These are phyloP conservation scores for Moesziomyces globuligerus DNA, from an alignment of 1,284 basidiomycete genomes.

Conservation along the genomic window DNA sequence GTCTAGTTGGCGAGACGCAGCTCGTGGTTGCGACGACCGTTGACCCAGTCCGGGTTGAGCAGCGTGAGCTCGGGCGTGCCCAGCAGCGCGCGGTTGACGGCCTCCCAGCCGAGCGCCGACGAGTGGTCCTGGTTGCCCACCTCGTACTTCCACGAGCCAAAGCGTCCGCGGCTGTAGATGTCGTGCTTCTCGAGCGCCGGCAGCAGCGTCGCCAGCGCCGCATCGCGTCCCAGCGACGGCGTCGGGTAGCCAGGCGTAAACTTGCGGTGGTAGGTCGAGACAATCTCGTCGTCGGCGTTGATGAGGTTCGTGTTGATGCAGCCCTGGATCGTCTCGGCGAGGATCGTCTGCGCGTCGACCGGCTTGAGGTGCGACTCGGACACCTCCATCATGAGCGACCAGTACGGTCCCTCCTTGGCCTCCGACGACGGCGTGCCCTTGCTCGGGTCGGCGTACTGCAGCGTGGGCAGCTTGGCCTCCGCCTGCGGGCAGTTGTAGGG, in stretches of 20 bases:
- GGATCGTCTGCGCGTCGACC: slow-evolving; percentile 69
- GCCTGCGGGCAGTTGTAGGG: slow-evolving; percentile 70
- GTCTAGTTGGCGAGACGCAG: slow-evolving; percentile 60
- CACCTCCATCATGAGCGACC: slow-evolving; percentile 71
- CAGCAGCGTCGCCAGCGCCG: slow-evolving; percentile 69
- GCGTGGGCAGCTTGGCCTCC: slow-evolving; percentile 68
- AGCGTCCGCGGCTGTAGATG: slow-evolving; percentile 71
- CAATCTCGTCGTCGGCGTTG: slow-evolving; percentile 70
- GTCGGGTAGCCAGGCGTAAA: slow-evolving; percentile 71
- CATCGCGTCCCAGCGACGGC: slow-evolving; percentile 70
- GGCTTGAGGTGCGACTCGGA: slow-evolving; percentile 71
- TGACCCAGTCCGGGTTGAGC: slow-evolving; percentile 70
- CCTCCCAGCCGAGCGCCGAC: slow-evolving; percentile 72
- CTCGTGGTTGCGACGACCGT: slow-evolving; percentile 69
- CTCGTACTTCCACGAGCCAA: slow-evolving; percentile 72
- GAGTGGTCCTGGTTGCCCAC: slow-evolving; percentile 72
- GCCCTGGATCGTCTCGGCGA: slow-evolving; percentile 71
- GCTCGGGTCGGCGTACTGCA: slow-evolving; percentile 70
- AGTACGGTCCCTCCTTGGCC: slow-evolving; percentile 70
- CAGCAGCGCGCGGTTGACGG: slow-evolving; percentile 70
- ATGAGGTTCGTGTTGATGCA: slow-evolving; percentile 70
- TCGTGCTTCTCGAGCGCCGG: slow-evolving; percentile 69
- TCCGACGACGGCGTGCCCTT: slow-evolving; percentile 66
- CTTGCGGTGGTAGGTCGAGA: slow-evolving; percentile 71
- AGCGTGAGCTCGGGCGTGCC: slow-evolving; percentile 70